These are phyloP conservation scores for Fusarium decemcellulare DNA, from an alignment of 2,329 filamentous ascomycete species.

Conservation along the genomic window DNA sequence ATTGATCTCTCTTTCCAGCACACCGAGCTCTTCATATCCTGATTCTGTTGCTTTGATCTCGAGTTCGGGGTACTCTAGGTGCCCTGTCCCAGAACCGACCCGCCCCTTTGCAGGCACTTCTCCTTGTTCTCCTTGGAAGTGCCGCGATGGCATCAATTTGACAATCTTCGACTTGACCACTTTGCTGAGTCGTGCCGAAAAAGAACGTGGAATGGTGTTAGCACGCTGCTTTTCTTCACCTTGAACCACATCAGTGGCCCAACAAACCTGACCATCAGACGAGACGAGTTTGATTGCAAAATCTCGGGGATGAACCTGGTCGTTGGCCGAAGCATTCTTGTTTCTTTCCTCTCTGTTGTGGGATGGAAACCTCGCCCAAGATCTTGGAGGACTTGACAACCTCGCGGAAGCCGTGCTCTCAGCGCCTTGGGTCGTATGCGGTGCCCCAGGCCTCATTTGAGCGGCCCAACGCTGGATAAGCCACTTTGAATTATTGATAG, in stretches of 20 bases:
- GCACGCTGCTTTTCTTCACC: constrained; percentile 7
- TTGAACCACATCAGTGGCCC: constrained; percentile 45
- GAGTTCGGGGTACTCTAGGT: constrained; percentile 45
- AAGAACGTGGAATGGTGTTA: constrained; percentile 38
- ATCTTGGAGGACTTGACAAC: constrained; percentile 42
- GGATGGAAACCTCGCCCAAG: constrained; percentile 55
- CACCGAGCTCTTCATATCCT: constrained; percentile 40
- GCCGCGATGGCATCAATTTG: constrained; percentile 16
- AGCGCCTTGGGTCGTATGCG: neutral
- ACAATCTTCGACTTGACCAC: constrained; percentile 42
- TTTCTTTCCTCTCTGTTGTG: constrained; percentile 49
- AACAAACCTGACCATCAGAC: constrained; percentile 38
- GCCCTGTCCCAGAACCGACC: constrained; percentile 2
- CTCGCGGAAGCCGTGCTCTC: constrained; percentile 7
- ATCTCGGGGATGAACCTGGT: constrained; percentile 47
- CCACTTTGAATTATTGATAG: constrained; percentile 25
- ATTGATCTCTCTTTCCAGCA: constrained; percentile 37
- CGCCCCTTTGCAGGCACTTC: constrained; percentile 1
- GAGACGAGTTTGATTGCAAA: constrained; percentile 46
- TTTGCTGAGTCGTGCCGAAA: constrained; percentile 50
- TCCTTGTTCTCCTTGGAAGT: constrained; percentile 5
- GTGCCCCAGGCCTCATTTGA: constrained; percentile 28
- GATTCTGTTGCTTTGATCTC: constrained; percentile 40
- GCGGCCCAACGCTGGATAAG: constrained; percentile 40
- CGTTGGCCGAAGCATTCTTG: constrained; percentile 37